Evolutionary conservation across 2,329 filamentous ascomycete genomes (phyloP).

Genomic region (Tolypocladium inflatum): DNA sequence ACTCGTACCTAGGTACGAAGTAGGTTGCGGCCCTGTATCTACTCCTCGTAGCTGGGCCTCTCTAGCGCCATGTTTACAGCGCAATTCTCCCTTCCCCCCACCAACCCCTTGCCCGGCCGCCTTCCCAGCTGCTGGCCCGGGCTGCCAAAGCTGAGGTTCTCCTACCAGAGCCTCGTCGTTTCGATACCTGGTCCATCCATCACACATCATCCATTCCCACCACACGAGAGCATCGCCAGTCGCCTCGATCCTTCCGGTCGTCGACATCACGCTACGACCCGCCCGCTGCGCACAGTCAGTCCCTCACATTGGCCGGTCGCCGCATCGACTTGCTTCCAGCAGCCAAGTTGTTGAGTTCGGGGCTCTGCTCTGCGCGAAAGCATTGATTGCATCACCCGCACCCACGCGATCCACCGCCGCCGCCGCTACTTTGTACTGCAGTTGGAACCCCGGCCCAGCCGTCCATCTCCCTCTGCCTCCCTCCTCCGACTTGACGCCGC

Average conservation of each 20-base stretch:
- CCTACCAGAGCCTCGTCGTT: neutral
- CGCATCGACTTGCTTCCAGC: neutral
- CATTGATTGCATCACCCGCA: constrained; percentile 17
- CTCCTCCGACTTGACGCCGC: constrained; percentile 3
- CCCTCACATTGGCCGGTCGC: constrained; percentile 1
- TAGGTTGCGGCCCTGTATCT: no score
- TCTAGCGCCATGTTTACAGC: neutral
- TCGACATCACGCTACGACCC: constrained; percentile 1
- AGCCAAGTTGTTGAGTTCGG: neutral
- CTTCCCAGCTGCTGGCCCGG: neutral
- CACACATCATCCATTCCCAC: neutral
- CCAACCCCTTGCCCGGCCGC: neutral
- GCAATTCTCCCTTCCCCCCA: neutral
- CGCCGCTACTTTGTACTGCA: neutral
- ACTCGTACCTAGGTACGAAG: no score
- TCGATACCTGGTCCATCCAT: neutral
- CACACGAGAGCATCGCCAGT: neutral
- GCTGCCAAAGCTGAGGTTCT: neutral
- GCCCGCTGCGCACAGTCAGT: neutral
- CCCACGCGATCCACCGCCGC: constrained; percentile 15
- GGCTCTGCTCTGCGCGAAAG: constrained; percentile 4
- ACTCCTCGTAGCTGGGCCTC: neutral
- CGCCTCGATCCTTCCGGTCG: neutral
- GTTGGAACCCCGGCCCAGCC: neutral
- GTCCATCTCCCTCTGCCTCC: constrained; percentile 5